Evolutionary conservation across 2,329 filamentous ascomycete species (phyloP).

Genomic region (Verticillium isaacii): DNA sequence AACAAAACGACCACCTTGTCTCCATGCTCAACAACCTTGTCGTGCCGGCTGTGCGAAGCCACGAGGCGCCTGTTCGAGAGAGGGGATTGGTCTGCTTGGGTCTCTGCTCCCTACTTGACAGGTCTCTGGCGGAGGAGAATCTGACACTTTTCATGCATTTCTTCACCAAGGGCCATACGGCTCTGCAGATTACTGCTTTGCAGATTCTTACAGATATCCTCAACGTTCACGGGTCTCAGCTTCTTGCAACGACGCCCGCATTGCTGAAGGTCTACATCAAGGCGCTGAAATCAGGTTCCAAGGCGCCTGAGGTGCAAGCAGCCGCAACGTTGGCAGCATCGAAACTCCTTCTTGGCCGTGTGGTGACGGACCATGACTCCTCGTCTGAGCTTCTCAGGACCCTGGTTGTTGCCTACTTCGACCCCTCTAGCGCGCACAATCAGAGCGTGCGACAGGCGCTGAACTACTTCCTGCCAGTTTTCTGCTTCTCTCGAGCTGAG

Average conservation of each 20-base stretch:
- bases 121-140: slow-evolving; percentile 88
- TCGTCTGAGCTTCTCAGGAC: slow-evolving; percentile 76
- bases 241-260: slow-evolving; percentile 62
- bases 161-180: slow-evolving; percentile 87
- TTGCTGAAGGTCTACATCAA: slow-evolving; percentile 83
- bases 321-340: slow-evolving; percentile 76
- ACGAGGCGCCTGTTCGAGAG: slow-evolving; percentile 89
- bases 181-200: slow-evolving; percentile 81
- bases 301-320: slow-evolving; percentile 70
- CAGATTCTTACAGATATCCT: slow-evolving; percentile 93
- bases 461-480: slow-evolving; percentile 92
- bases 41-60: slow-evolving; percentile 88
- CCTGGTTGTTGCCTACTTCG: slow-evolving; percentile 83
- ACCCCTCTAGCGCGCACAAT: slow-evolving; percentile 75
- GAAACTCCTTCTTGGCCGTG: slow-evolving; percentile 78
- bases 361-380: slow-evolving; percentile 65
- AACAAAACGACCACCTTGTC: slow-evolving; percentile 86
- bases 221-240: slow-evolving; percentile 78
- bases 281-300: slow-evolving; percentile 68
- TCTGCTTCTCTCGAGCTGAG: slow-evolving; percentile 77
- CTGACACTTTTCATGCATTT: slow-evolving; percentile 91
- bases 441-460: slow-evolving; percentile 80
- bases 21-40: slow-evolving; percentile 98
- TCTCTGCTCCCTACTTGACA: slow-evolving; percentile 85
- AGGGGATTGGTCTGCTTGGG: slow-evolving; percentile 85